Conservation (phyloP, 768 basidiomycete species). For the Rhodosporidiobolus sp. region DNA sequence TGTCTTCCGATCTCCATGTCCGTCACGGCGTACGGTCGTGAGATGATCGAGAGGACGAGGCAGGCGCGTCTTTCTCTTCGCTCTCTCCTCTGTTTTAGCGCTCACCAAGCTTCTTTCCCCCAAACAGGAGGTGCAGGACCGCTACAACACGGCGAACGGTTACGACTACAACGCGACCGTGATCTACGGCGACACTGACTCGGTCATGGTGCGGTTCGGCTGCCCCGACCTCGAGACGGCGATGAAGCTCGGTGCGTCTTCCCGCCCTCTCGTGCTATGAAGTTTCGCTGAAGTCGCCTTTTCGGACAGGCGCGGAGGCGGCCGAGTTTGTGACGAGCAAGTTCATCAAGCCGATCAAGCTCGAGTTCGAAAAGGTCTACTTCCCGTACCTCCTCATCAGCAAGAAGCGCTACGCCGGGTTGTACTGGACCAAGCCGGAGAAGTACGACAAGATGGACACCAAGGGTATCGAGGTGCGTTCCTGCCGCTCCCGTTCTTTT, state of each 20-base stretch:
- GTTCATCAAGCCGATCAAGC: conserved; percentile 93
- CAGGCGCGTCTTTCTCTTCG: conserved; percentile 53
- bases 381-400: conserved; percentile 96
- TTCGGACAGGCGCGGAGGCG: conserved; percentile 72
- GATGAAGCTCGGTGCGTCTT: conserved; percentile 80
- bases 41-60: conserved; percentile 98
- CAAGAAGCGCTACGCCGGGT: conserved; percentile 97
- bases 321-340: conserved; percentile 84
- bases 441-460: conserved; percentile 99
- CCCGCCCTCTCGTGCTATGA: not conserved
- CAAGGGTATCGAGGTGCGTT: conserved; percentile 90
- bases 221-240: conserved; percentile 78
- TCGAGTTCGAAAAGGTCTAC: conserved; percentile 99
- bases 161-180: conserved; percentile 83
- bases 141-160: conserved; percentile 81
- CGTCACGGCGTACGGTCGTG: conserved; percentile 90
- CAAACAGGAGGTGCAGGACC: conserved; percentile 75
- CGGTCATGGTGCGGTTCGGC: conserved; percentile 97
- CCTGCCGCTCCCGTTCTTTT: too few species aligned
- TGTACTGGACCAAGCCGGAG: conserved; percentile 94
- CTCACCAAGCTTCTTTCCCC: not conserved
- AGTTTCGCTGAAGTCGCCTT: not conserved
- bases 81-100: not conserved
- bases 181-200: conserved; percentile 98
- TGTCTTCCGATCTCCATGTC: conserved; percentile 95